Percentiles rank a stretch among this genome's conserved stretches.
Conservation (phyloP, 176 grass and related monocot genomes). For the Oropetium thomaeum region DNA sequence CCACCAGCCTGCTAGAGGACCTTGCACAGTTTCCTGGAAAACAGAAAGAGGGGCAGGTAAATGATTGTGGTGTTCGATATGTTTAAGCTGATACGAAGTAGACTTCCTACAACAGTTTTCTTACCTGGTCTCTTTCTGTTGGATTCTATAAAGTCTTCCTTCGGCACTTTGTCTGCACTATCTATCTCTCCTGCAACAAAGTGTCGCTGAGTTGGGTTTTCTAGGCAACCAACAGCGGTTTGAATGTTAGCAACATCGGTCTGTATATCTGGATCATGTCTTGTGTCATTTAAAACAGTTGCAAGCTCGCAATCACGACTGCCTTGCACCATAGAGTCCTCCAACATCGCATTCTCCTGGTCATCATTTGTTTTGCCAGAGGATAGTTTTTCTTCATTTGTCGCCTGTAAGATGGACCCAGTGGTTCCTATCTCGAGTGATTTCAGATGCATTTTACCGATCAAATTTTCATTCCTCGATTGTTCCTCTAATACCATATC, state of each 20-base stretch:
- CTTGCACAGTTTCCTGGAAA: neutral
- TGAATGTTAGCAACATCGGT: neutral
- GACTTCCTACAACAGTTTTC: neutral
- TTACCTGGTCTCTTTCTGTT: constrained; percentile 14
- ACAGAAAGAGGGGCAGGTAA: neutral
- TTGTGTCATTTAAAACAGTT: neutral
- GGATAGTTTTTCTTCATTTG: neutral
- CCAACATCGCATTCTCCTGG: neutral
- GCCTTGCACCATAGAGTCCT: neutral
- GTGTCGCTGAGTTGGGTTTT: neutral
- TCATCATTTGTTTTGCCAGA: neutral
- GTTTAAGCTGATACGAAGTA: neutral
- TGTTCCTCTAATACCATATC: neutral
- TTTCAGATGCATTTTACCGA: constrained; percentile 5
- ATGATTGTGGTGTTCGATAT: neutral
- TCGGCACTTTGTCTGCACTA: neutral
- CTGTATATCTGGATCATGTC: neutral
- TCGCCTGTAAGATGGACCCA: neutral
- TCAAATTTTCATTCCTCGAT: neutral
- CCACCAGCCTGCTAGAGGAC: neutral
- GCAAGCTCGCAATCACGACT: constrained; percentile 2
- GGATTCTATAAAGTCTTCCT: neutral
- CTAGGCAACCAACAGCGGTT: neutral
- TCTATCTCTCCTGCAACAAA: neutral
- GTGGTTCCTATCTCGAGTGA: neutral